Base-by-base conservation (phyloP, 1,284 basidiomycete species). In the Papiliotrema flavescens region DNA sequence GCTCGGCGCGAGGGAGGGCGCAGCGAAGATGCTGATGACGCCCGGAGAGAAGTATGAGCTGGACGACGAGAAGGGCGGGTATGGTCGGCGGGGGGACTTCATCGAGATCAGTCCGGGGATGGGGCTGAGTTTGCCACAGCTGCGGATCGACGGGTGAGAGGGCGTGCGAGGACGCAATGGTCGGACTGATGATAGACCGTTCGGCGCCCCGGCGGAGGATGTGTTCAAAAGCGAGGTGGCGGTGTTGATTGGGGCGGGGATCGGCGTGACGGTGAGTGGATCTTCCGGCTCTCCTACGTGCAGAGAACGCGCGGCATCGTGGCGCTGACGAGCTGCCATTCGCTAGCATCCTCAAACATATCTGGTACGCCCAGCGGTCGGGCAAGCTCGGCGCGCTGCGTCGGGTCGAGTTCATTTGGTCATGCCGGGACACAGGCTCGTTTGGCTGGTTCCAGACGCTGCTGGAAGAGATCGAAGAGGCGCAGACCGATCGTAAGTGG, bases 381-480 rank as follows among this genome's bases (percentile, higher is more conserved):
- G 85, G 86, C 35, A 82, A 84, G 53, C 79, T 91, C 37, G 87
- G 88, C 28, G 83, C 84, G 34, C 82, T 94, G 53, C 84, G 85
- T 51, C 84, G 88, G 46, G 90, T 94, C 54, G 89, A 92, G 65
- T 92, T 93, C 75, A 88, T 93, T 79, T 94, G 90, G 91, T 82
- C 90, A 60, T 89, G 87, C 73, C 85, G 88, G 74, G 88, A 90
- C 65, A 85, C 87, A 46, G 70, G 88, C n/a, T 89, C 88, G 22
- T 91, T 93, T 69, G 89, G 89, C 65, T 94, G 91, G 90, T 93
- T 94, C 83, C 88, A 92, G 73, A 85, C 82, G 54, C 77, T 94
- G 44, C 80, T 94, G 56, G 85, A 87, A 67, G 85, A 90, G 69
- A 85, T 93, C 51, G 91, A 93, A 73, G 84, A 85, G 49, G 86